Evolutionary conservation across 345 rosid genomes (phyloP).

Genomic region (Salix caprea): DNA sequence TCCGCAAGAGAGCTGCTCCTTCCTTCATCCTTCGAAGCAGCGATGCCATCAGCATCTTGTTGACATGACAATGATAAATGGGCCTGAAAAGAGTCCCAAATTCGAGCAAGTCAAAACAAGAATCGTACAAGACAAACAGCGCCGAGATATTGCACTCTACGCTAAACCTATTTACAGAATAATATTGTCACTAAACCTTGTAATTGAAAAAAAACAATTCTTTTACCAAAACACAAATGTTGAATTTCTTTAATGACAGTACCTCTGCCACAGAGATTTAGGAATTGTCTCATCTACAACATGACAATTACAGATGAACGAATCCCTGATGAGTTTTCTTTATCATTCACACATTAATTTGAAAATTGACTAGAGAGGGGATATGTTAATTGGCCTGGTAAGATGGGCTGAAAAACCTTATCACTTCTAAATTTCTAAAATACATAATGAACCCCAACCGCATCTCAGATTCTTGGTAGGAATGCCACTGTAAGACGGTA

Average conservation of each 20-base stretch:
- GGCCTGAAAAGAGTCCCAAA: slow-evolving; percentile 47
- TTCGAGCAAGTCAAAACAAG: background rate
- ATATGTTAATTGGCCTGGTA: too few relatives aligned
- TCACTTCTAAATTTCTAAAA: background rate
- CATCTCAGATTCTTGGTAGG: background rate
- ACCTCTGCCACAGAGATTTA: background rate
- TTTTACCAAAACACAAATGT: background rate
- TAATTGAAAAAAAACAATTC: background rate
- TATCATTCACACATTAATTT: background rate
- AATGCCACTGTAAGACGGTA: background rate
- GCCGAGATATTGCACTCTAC: background rate
- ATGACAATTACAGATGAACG: background rate
- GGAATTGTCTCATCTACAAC: background rate
- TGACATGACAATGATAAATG: slow-evolving; percentile 31
- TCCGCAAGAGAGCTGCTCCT: slow-evolving; percentile 39
- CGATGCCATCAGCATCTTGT: slow-evolving; percentile 10
- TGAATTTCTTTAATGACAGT: background rate
- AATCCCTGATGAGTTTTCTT: background rate
- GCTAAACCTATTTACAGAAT: background rate
- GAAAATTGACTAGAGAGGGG: too few relatives aligned
- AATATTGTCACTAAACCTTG: background rate
- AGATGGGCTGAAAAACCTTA: background rate
- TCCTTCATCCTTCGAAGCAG: slow-evolving; percentile 20
- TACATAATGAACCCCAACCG: background rate
- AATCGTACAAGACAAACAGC: background rate